Percentiles rank a stretch among this genome's conserved stretches.
Evolutionary conservation across 331 rosid species (phyloP).

Genomic region (Cucumis variabilis): DNA sequence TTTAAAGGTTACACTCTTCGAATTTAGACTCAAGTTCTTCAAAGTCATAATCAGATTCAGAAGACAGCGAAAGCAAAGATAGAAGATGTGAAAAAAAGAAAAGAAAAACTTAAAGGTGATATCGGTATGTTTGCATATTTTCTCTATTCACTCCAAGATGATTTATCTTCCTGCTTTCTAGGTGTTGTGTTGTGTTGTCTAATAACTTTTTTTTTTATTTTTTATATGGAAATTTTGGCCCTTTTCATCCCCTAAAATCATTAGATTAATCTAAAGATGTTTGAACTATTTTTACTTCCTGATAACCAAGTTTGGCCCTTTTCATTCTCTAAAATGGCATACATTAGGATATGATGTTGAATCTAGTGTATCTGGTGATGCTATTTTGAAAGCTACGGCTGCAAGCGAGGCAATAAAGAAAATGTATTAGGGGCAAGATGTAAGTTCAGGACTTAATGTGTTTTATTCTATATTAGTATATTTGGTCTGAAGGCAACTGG

Average conservation of each 20-base stretch:
- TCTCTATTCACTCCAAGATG: not conserved
- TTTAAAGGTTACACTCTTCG: constrained; percentile 59
- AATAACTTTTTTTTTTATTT: not conserved
- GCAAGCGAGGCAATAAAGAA: constrained; percentile 97
- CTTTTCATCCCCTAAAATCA: not conserved
- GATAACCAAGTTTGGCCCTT: too few relatives aligned
- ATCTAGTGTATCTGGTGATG: constrained; percentile 98
- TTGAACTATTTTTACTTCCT: not conserved
- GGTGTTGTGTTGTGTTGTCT: not conserved
- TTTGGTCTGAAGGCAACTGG: not conserved
- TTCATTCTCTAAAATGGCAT: too few relatives aligned
- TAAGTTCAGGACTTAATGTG: constrained; percentile 49
- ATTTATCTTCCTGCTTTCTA: not conserved
- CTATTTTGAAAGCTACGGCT: constrained; percentile 98
- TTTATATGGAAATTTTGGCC: not conserved
- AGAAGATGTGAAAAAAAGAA: constrained; percentile 54
- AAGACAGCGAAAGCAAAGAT: too few relatives aligned
- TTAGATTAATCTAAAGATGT: not conserved
- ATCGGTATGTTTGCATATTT: not conserved
- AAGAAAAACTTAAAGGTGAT: constrained; percentile 45
- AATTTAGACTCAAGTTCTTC: constrained; percentile 54
- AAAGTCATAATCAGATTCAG: constrained; percentile 52
- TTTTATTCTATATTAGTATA: not conserved
- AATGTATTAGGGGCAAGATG: constrained; percentile 79
- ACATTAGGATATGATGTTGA: constrained; percentile 97